Evolutionary conservation across 2,329 filamentous ascomycete species (phyloP).

Genomic region (Ceratocystis harringtonii): DNA sequence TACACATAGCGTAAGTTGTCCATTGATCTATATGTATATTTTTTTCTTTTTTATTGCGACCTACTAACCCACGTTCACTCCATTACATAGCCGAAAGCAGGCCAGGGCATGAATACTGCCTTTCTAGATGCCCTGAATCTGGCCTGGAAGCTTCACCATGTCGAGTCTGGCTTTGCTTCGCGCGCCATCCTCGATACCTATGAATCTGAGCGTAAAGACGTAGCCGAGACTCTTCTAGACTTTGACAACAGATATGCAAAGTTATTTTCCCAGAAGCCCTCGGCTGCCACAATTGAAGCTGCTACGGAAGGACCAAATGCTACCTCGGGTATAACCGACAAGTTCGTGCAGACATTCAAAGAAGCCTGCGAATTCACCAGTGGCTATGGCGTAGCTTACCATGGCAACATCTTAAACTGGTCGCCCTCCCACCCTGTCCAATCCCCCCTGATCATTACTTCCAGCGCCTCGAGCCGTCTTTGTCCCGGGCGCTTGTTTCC

Average conservation of each 20-base stretch:
- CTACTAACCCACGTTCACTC: constrained; percentile 22
- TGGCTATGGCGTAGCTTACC: constrained; percentile 79
- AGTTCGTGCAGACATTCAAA: constrained; percentile 83
- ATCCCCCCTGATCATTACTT: constrained; percentile 52
- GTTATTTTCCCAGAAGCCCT: constrained; percentile 69
- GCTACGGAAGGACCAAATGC: constrained; percentile 33
- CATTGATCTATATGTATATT: background rate
- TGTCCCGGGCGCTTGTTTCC: constrained; percentile 61
- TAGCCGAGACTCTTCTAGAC: constrained; percentile 68
- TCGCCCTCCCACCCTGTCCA: constrained; percentile 55
- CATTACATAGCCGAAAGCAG: constrained; percentile 49
- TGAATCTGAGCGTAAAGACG: constrained; percentile 67
- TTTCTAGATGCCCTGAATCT: constrained; percentile 75
- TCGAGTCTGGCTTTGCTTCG: constrained; percentile 66
- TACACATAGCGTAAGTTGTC: constrained; percentile 50
- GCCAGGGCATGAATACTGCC: constrained; percentile 67
- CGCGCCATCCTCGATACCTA: constrained; percentile 69
- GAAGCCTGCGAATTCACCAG: constrained; percentile 83
- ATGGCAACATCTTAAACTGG: constrained; percentile 74
- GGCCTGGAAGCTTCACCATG: constrained; percentile 90
- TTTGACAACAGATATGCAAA: constrained; percentile 86
- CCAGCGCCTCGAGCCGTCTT: constrained; percentile 41
- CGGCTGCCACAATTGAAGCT: constrained; percentile 55
- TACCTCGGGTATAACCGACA: constrained; percentile 32
- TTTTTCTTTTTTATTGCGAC: constrained; percentile 23